phyloP scores from a whole-genome alignment of 345 rosid genomes.

The Tarenaya hassleriana region DNA sequence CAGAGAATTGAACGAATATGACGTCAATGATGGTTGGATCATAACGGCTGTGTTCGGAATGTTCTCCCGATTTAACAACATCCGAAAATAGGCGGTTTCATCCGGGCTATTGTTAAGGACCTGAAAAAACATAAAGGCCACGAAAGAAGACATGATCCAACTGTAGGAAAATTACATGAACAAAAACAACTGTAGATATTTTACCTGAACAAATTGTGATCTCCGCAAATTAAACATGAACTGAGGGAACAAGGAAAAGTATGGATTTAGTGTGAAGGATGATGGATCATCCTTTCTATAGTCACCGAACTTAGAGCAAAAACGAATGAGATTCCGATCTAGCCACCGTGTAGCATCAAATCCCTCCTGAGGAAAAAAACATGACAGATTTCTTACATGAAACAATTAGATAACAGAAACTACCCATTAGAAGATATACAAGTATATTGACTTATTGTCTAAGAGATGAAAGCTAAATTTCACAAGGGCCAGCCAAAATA shows the following conservation, averaged over 20 bases:
- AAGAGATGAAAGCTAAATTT: not conserved
- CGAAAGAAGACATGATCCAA: too few species aligned
- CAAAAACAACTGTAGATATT: slow-evolving; percentile 1
- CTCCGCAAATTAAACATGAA: slow-evolving; percentile 94
- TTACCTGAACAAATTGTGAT: slow-evolving; percentile 97
- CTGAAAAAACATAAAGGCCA: slow-evolving; percentile 27
- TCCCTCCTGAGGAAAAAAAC: slow-evolving; percentile 63
- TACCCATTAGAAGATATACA: not conserved
- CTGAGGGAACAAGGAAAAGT: slow-evolving; percentile 96
- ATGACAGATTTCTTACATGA: not conserved
- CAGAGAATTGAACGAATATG: slow-evolving; percentile 75
- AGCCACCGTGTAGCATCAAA: slow-evolving; percentile 99
- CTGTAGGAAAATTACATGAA: too few species aligned
- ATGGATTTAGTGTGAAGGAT: slow-evolving; percentile 82
- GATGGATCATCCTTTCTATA: slow-evolving; percentile 96
- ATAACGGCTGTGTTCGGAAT: slow-evolving; percentile 75
- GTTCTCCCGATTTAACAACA: slow-evolving; percentile 69
- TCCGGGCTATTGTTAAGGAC: slow-evolving; percentile 85
- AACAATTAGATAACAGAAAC: not conserved
- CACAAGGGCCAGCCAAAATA: not conserved
- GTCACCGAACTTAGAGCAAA: slow-evolving; percentile 95
- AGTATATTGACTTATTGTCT: not conserved
- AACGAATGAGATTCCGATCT: slow-evolving; percentile 88
- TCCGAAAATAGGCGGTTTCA: slow-evolving; percentile 82
- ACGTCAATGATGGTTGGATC: slow-evolving; percentile 93